Percentiles rank a stretch among this genome's conserved stretches.
Conservation (phyloP, 2,329 filamentous ascomycete genomes). For the Ophiostoma quercus region DNA sequence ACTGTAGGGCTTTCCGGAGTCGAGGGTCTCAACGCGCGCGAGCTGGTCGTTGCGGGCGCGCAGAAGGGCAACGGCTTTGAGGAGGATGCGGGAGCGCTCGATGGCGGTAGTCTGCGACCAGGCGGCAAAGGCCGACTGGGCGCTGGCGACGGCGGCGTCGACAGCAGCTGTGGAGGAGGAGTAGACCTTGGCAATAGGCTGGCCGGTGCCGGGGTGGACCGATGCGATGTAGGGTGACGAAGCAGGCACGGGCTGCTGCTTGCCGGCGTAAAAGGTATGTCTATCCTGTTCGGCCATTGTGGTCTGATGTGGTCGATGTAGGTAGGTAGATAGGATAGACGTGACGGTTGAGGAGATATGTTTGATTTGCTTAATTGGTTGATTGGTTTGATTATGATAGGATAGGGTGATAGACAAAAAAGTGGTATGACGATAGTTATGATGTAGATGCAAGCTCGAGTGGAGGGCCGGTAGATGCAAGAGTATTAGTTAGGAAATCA, state of each 20-base stretch:
- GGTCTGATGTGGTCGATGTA: background rate
- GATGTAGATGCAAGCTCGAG: slow-evolving; percentile 2
- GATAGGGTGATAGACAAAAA: background rate
- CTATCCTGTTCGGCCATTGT: slow-evolving; percentile 36
- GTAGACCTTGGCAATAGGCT: slow-evolving; percentile 66
- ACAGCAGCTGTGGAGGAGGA: slow-evolving; percentile 57
- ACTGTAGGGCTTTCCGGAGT: slow-evolving; percentile 80
- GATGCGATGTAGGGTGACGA: slow-evolving; percentile 60
- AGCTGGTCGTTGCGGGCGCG: slow-evolving; percentile 74
- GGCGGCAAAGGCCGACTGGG: slow-evolving; percentile 62
- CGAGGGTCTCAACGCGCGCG: slow-evolving; percentile 71
- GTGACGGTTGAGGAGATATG: background rate
- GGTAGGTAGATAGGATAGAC: background rate
- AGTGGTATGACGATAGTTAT: slow-evolving; percentile 6
- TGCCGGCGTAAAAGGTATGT: slow-evolving; percentile 72
- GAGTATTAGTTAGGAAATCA: background rate
- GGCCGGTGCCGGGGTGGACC: slow-evolving; percentile 67
- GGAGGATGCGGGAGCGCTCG: slow-evolving; percentile 70
- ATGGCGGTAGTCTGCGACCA: slow-evolving; percentile 75
- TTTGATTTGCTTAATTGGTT: background rate
- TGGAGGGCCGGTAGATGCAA: slow-evolving; percentile 1
- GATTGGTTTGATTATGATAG: background rate
- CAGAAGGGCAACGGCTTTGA: slow-evolving; percentile 67
- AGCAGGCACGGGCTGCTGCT: slow-evolving; percentile 52
- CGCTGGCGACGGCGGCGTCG: slow-evolving; percentile 66